Percentiles rank a stretch among this genome's conserved stretches.
phyloP scores from a whole-genome alignment of 441 rosid species.

The Gossypium schwendimanii region DNA sequence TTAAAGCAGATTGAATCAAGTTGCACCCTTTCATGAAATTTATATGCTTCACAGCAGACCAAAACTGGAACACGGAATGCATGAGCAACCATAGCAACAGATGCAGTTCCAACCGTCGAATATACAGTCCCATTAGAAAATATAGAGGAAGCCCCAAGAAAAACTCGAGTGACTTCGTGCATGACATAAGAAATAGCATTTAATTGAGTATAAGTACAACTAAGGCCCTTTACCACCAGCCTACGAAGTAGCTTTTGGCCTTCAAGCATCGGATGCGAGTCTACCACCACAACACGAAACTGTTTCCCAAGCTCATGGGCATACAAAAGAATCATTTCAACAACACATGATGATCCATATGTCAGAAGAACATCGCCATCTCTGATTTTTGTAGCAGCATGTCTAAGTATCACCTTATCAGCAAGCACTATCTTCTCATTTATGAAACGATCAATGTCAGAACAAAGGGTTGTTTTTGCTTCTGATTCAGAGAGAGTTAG shows the following conservation, averaged over 20 bases:
- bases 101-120: slow-evolving; percentile 56
- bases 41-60: slow-evolving; percentile 66
- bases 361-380: slow-evolving; percentile 72
- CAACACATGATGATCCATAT: slow-evolving; percentile 55
- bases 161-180: slow-evolving; percentile 52
- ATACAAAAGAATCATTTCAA: slow-evolving; percentile 56
- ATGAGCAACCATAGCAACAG: slow-evolving; percentile 64
- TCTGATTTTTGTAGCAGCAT: slow-evolving; percentile 53
- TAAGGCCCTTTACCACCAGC: slow-evolving; percentile 43
- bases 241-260: slow-evolving; percentile 52
- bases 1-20: slow-evolving; percentile 69
- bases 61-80: slow-evolving; percentile 55
- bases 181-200: slow-evolving; percentile 55
- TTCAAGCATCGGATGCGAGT: slow-evolving; percentile 54
- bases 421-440: slow-evolving; percentile 58
- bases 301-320: slow-evolving; percentile 54
- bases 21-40: slow-evolving; percentile 66
- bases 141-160: slow-evolving; percentile 59
- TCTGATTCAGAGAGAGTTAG: slow-evolving; percentile 43
- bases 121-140: slow-evolving; percentile 59
- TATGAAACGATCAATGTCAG: slow-evolving; percentile 54
- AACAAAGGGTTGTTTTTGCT: slow-evolving; percentile 46
- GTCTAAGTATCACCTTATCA: slow-evolving; percentile 55
- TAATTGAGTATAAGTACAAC: slow-evolving; percentile 60
- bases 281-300: slow-evolving; percentile 54